These are phyloP conservation scores for Fonsecaea pedrosoi DNA, from an alignment of 2,329 filamentous ascomycete genomes.

Conservation along the genomic window DNA sequence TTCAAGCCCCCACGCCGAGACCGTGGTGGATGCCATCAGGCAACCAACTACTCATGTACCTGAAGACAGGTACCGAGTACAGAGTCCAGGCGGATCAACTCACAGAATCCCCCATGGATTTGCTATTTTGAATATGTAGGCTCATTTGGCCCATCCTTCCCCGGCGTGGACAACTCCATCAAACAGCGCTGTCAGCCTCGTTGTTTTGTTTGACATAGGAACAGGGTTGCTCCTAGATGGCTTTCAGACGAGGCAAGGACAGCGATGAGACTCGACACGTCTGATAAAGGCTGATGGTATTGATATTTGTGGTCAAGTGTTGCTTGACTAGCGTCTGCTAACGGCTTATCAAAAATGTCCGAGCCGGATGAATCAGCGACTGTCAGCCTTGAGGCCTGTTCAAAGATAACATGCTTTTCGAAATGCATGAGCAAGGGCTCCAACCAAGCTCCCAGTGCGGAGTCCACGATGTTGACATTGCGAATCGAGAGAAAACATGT, in stretches of 20 bases:
- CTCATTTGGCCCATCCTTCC: not conserved
- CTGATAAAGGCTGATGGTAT: not conserved
- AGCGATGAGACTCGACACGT: not conserved
- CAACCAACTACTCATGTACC: not conserved
- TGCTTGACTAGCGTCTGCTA: not conserved
- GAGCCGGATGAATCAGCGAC: no score
- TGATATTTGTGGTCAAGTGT: not conserved
- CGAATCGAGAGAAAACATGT: no score
- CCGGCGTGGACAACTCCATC: not conserved
- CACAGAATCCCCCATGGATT: not conserved
- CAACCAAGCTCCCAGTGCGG: no score
- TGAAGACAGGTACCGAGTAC: not conserved
- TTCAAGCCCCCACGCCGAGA: not conserved
- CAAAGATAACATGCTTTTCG: no score
- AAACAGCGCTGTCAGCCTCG: not conserved
- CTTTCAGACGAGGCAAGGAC: not conserved
- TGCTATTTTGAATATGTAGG: not conserved
- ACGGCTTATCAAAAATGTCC: not conserved
- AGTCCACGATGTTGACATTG: no score
- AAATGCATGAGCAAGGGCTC: no score
- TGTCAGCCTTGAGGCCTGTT: not conserved
- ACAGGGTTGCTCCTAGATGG: not conserved
- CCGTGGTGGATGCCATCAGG: not conserved
- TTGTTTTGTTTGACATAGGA: not conserved
- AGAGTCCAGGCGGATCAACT: no score